Evolutionary conservation across 768 basidiomycete species (phyloP).

Genomic region (Suillus subaureus): DNA sequence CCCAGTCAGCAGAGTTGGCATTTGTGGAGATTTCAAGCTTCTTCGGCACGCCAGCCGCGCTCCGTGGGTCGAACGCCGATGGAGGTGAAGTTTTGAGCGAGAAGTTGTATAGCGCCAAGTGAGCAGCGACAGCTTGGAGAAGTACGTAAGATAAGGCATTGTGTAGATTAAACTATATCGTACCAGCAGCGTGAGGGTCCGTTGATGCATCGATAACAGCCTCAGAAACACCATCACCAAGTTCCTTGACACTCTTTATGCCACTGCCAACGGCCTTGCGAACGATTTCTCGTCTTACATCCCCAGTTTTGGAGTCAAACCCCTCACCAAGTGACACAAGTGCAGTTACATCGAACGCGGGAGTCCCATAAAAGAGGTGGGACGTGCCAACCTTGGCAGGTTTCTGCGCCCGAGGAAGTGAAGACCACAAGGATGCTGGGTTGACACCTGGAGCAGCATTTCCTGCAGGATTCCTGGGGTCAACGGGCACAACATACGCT

Average conservation of each 20-base stretch:
- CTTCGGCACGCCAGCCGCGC: conserved; percentile 51
- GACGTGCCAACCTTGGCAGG: conserved; percentile 63
- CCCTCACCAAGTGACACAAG: conserved; percentile 61
- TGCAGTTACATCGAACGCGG: conserved; percentile 46
- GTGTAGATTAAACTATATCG: background rate
- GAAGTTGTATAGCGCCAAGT: conserved; percentile 76
- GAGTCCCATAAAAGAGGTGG: conserved; percentile 63
- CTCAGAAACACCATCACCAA: conserved; percentile 62
- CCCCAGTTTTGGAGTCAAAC: conserved; percentile 46
- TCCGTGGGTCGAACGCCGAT: conserved; percentile 64
- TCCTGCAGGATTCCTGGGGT: conserved; percentile 43
- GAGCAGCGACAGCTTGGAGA: conserved; percentile 68
- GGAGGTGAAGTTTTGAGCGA: conserved; percentile 75
- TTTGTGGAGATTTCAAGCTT: conserved; percentile 52
- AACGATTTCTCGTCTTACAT: conserved; percentile 62
- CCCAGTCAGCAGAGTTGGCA: conserved; percentile 58
- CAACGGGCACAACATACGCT: conserved; percentile 60
- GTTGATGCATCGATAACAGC: conserved; percentile 62
- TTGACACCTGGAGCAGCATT: conserved; percentile 40
- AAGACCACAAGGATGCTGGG: conserved; percentile 53
- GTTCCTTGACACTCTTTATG: conserved; percentile 64
- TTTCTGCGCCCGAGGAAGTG: conserved; percentile 49
- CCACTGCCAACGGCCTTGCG: conserved; percentile 73
- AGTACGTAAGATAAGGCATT: conserved; percentile 7
- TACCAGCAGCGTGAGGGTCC: conserved; percentile 82